A percentile compares a stretch with the other conserved stretches of the same genome.
Conservation (phyloP, 75 land plant species). For the Sequoia sempervirens region DNA sequence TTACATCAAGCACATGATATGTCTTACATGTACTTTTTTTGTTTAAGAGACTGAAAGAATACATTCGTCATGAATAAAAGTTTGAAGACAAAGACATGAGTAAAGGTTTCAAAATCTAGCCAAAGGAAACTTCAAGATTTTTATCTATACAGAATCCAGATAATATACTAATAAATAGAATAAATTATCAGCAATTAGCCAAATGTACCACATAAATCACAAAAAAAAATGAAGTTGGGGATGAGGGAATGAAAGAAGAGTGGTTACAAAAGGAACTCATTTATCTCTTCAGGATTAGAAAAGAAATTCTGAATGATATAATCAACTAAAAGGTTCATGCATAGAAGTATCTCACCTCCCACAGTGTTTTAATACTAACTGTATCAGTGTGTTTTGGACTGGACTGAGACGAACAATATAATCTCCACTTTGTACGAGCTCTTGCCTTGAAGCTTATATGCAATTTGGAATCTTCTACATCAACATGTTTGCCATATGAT, state of each 20-base stretch:
- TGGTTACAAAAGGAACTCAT: not conserved
- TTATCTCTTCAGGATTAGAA: not conserved
- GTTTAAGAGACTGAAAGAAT: not conserved
- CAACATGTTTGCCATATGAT: not conserved
- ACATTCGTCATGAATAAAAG: not conserved
- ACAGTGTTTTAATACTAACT: conserved; percentile 61
- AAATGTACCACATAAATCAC: not conserved
- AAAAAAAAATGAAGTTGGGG: not conserved
- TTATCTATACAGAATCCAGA: not conserved
- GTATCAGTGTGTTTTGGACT: conserved; percentile 17
- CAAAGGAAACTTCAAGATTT: not conserved
- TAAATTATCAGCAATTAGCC: not conserved
- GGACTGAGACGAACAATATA: conserved; percentile 27
- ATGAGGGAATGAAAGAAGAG: not conserved
- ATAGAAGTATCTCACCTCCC: conserved; percentile 61
- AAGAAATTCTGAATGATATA: not conserved
- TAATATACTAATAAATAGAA: not conserved
- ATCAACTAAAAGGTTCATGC: not conserved
- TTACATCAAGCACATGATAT: not conserved
- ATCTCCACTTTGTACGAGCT: conserved; percentile 26
- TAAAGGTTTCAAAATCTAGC: not conserved
- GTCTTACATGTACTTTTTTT: not conserved
- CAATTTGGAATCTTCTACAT: not conserved
- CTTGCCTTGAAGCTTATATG: conserved; percentile 6
- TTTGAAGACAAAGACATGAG: not conserved